Conservation (phyloP, 495 filamentous ascomycete species). For the Lindgomyces ingoldianus region DNA sequence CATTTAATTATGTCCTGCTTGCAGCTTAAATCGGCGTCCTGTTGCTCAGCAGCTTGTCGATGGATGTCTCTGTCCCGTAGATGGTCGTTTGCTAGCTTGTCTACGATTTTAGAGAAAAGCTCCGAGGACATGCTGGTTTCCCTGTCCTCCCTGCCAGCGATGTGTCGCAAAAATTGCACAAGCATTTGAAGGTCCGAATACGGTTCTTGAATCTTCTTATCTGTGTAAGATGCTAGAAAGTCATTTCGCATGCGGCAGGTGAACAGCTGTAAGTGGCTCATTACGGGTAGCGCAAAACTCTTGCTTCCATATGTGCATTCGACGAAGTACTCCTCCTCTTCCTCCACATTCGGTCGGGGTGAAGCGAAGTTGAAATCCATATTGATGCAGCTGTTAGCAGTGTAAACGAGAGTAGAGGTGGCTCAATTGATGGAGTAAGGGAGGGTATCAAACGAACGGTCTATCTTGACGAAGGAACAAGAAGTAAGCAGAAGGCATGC, state of each 20-base stretch:
- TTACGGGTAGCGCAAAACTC: constrained; percentile 9
- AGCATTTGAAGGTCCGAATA: constrained; percentile 16
- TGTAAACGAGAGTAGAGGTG: too few species aligned
- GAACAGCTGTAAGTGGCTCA: constrained; percentile 7
- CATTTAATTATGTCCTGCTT: constrained; percentile 18
- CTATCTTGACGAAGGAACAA: too few species aligned
- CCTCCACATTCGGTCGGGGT: too few species aligned
- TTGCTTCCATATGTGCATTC: constrained; percentile 5
- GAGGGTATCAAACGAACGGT: too few species aligned
- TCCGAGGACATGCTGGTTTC: constrained; percentile 5
- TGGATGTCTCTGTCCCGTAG: constrained; percentile 17
- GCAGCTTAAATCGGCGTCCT: constrained; percentile 2
- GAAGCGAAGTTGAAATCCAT: too few species aligned
- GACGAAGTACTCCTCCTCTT: constrained; percentile 15
- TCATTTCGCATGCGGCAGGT: constrained; percentile 12
- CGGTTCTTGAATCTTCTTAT: constrained; percentile 5
- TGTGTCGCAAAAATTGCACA: constrained; percentile 14
- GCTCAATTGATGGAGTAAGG: too few species aligned
- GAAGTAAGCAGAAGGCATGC: too few species aligned
- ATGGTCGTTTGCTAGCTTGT: constrained; percentile 7
- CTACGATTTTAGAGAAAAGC: constrained; percentile 11
- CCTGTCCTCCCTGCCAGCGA: constrained; percentile 12
- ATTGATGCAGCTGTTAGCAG: too few species aligned
- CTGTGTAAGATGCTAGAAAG: constrained; percentile 8
- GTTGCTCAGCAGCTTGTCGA: constrained; percentile 5